A percentile compares a stretch with the other conserved stretches of the same genome.
These are phyloP conservation scores for Irpex lacteus DNA, from an alignment of 1,284 basidiomycete genomes.

Conservation along the genomic window DNA sequence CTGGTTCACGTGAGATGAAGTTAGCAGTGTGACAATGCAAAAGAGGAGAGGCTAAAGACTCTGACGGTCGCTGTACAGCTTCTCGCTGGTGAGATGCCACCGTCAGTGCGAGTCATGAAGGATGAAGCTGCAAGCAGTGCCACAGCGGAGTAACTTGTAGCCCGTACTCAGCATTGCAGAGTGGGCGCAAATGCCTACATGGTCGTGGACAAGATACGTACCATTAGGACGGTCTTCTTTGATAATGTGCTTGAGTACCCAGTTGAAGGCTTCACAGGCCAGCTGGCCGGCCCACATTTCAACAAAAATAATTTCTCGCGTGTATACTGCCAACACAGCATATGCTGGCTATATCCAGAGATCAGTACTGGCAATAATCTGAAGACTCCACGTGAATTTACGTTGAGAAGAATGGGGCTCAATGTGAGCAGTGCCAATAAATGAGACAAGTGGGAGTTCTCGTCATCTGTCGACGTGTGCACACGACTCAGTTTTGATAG, in stretches of 20 bases:
- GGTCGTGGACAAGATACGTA: conserved; percentile 30
- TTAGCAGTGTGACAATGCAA: background rate
- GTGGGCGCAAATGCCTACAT: background rate
- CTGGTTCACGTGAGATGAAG: background rate
- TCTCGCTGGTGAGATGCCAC: no score
- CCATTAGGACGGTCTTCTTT: conserved; percentile 70
- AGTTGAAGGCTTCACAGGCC: conserved; percentile 71
- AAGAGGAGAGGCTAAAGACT: background rate
- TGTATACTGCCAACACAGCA: conserved; percentile 70
- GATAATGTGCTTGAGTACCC: conserved; percentile 64
- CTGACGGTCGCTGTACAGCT: no score
- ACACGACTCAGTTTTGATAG: background rate
- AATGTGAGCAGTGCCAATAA: conserved; percentile 69
- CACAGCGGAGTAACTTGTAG: no score
- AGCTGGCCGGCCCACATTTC: conserved; percentile 84
- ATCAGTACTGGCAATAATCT: background rate
- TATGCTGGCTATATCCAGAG: conserved; percentile 63
- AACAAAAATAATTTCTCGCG: conserved; percentile 75
- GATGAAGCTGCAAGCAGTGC: no score
- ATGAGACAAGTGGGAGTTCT: conserved; percentile 58
- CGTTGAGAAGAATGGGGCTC: conserved; percentile 77
- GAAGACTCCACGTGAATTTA: conserved; percentile 27
- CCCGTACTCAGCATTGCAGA: no score
- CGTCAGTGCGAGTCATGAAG: no score
- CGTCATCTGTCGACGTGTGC: conserved; percentile 50